A percentile compares a stretch with the other conserved stretches of the same genome.
These are phyloP conservation scores for Calonectria hawksworthii DNA, from an alignment of 2,329 filamentous ascomycete species.

Conservation along the genomic window DNA sequence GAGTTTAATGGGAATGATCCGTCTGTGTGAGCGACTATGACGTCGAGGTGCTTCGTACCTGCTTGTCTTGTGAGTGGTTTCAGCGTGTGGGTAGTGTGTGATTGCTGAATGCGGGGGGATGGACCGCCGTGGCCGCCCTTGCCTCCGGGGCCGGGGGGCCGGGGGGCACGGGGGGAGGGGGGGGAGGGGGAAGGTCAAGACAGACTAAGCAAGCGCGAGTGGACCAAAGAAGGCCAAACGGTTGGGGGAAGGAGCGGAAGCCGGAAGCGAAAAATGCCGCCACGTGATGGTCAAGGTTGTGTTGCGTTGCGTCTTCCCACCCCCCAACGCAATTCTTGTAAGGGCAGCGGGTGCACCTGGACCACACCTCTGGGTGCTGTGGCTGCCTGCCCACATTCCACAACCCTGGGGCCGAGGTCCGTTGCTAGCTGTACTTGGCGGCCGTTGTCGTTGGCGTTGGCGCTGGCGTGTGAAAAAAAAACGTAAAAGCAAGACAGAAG, in stretches of 20 bases:
- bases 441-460: neutral
- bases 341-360: neutral
- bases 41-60: constrained; percentile 18
- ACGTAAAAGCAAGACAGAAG: neutral
- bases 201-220: neutral
- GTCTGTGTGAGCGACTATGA: constrained; percentile 6
- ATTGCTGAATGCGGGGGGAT: constrained; percentile 1
- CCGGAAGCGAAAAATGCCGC: constrained; percentile 16
- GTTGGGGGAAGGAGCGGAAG: constrained; percentile 30
- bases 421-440: neutral
- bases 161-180: neutral
- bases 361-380: neutral
- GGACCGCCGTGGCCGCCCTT: constrained; percentile 9
- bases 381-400: constrained; percentile 5
- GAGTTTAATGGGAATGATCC: neutral
- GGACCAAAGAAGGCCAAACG: constrained; percentile 23
- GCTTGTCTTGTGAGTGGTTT: constrained; percentile 11
- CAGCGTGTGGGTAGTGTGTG: neutral
- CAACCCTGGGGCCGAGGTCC: neutral
- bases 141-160: neutral
- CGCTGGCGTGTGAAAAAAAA: neutral
- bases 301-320: neutral
- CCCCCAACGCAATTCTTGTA: constrained; percentile 32
- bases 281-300: constrained; percentile 33
- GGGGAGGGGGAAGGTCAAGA: neutral